These are phyloP conservation scores for Mortierella sp. DNA, from an alignment of 371 early-diverging fungal genomes.

Conservation along the genomic window DNA sequence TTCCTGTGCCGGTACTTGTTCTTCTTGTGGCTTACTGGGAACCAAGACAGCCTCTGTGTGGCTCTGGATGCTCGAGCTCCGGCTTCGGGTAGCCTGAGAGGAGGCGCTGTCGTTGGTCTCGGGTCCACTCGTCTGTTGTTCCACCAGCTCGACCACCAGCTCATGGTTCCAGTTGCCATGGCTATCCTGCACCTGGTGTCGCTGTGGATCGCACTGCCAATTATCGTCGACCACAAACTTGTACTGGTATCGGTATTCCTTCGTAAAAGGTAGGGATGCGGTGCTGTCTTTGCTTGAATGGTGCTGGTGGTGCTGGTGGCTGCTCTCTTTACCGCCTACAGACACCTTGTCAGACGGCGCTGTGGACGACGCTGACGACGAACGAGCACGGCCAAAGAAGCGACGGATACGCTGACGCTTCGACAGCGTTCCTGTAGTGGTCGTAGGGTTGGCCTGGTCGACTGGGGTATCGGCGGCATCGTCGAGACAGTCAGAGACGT, in stretches of 20 bases:
- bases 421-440: slow-evolving; percentile 4
- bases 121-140: too few species aligned
- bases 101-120: slow-evolving; percentile 4
- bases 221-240: slow-evolving; percentile 48
- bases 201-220: slow-evolving; percentile 33
- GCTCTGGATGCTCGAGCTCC: slow-evolving; percentile 41
- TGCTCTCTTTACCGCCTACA: not conserved
- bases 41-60: slow-evolving; percentile 3
- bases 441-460: slow-evolving; percentile 6
- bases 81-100: slow-evolving; percentile 24
- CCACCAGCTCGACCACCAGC: slow-evolving; percentile 38
- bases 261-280: slow-evolving; percentile 20
- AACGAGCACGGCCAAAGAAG: slow-evolving; percentile 45
- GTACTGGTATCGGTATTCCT: slow-evolving; percentile 39
- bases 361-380: slow-evolving; percentile 24
- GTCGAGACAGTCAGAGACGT: slow-evolving; percentile 33
- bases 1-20: not conserved
- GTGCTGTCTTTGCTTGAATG: slow-evolving; percentile 33
- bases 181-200: slow-evolving; percentile 21
- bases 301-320: slow-evolving; percentile 19
- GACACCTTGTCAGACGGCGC: not conserved
- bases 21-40: slow-evolving; percentile 1
- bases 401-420: slow-evolving; percentile 23
- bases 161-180: slow-evolving; percentile 47
- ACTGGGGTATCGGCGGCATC: slow-evolving; percentile 17